Conservation (phyloP, 2,329 filamentous ascomycete genomes). For the Penicillium nordicum region DNA sequence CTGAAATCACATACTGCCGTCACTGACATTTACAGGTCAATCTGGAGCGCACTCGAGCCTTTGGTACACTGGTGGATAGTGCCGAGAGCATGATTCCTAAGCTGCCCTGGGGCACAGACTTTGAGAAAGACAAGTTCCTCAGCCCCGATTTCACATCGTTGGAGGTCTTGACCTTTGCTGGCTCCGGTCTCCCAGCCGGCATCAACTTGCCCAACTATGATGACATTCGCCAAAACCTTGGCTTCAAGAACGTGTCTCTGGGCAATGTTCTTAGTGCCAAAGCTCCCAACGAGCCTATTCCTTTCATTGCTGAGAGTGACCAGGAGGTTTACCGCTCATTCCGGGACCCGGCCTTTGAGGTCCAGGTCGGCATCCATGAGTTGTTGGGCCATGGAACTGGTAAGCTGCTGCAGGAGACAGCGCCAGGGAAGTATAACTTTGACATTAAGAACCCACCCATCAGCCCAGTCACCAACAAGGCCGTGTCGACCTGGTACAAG, state of each 20-base stretch:
- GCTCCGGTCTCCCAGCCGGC: slow-evolving; percentile 60
- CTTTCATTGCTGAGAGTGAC: slow-evolving; percentile 79
- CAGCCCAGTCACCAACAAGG: slow-evolving; percentile 73
- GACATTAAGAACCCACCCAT: slow-evolving; percentile 75
- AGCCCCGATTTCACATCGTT: slow-evolving; percentile 94
- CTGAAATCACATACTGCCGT: background rate
- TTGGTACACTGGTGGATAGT: slow-evolving; percentile 76
- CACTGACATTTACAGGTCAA: slow-evolving; percentile 58
- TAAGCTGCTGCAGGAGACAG: slow-evolving; percentile 87
- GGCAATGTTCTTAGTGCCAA: slow-evolving; percentile 92
- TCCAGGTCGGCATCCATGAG: slow-evolving; percentile 93
- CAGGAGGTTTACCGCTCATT: slow-evolving; percentile 75
- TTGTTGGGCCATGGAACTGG: slow-evolving; percentile 86
- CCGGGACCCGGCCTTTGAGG: slow-evolving; percentile 85
- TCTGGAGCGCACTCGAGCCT: slow-evolving; percentile 82
- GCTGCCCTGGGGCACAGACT: slow-evolving; percentile 80
- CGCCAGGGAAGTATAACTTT: slow-evolving; percentile 81
- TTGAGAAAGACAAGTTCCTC: slow-evolving; percentile 94
- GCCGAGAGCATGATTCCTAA: slow-evolving; percentile 82
- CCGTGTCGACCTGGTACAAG: slow-evolving; percentile 84
- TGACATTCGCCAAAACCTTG: slow-evolving; percentile 58
- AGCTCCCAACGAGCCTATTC: slow-evolving; percentile 85
- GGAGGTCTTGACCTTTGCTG: slow-evolving; percentile 80
- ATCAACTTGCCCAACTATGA: slow-evolving; percentile 59
- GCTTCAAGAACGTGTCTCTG: slow-evolving; percentile 72